Conservation (phyloP, 139 green algal species). For the Asterochloris erici region DNA sequence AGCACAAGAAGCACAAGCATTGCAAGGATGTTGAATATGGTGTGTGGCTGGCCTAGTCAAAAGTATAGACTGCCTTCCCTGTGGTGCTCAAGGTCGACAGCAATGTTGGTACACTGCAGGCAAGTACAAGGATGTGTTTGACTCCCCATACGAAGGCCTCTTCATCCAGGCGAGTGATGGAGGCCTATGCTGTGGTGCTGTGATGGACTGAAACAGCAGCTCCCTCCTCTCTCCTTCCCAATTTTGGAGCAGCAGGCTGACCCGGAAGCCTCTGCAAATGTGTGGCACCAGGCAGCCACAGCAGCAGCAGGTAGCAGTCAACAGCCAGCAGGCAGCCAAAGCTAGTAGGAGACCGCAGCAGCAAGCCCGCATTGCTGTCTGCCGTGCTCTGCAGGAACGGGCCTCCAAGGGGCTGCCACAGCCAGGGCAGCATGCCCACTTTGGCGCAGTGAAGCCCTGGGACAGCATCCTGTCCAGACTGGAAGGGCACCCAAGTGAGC, state of each 20-base stretch:
- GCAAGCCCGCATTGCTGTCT: neutral
- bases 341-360: neutral
- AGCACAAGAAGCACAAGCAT: neutral
- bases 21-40: neutral
- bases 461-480: slow-evolving; percentile 32
- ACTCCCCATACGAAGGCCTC: neutral
- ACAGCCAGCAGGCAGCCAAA: too few species aligned
- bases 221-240: too few species aligned
- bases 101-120: neutral
- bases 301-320: too few species aligned
- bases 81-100: too few species aligned
- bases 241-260: too few species aligned
- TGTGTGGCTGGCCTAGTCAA: too few species aligned
- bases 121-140: neutral
- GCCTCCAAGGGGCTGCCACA: slow-evolving; percentile 57
- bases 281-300: too few species aligned
- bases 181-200: neutral
- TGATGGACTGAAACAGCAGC: neutral
- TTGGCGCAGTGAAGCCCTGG: slow-evolving; percentile 54
- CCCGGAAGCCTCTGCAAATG: too few species aligned
- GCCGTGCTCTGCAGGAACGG: slow-evolving; percentile 40
- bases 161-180: slow-evolving; percentile 2
- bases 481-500: neutral
- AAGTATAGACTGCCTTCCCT: neutral
- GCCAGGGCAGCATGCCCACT: slow-evolving; percentile 58